Base-by-base conservation (phyloP, 495 filamentous ascomycete genomes). In the Daldinia loculata region DNA sequence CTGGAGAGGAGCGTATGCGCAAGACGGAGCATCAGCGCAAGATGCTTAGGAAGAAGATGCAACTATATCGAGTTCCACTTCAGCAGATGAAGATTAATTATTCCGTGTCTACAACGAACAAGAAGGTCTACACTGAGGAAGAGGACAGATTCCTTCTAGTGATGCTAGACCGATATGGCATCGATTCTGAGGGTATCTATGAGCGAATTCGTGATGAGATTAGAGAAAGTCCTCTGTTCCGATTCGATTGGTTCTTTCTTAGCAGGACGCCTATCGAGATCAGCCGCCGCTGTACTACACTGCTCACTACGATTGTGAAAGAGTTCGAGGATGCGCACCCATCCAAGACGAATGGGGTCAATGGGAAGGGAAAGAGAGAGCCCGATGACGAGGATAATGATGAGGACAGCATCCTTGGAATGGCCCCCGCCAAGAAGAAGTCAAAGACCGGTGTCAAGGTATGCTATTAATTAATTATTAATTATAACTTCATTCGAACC, bases 191-290 rank as follows among this genome's bases (percentile, higher is more conserved):
- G 74, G 87, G 88, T 30, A 86, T 97, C 58, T 93, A 92, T 71
- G 93, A 97, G 67, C 89, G 87, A 75, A 95, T 97, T 71, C 88
- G 94, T 15, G 92, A 95, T 63, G 93, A 95, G 74, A 97, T 99
- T 67, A 90, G 95, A 8, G 95, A 99, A 69, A 94, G 90, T 56
- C 94, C 96, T 8, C 81, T 98, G 17, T 99, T 99, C 85, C 88
- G 96, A 29, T 99, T 99, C 69, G 96, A 99, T 73, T 99, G 96
- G 96, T 99, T 98, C 82, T 97, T 98, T 84, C 85, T 99, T 29
- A 95, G 92, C 74, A 87, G 96, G 14, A 99, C 96, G 2, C 94
- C 96, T 2, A 87, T 93, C 26, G 96, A 99, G 80, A 91, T 99
- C 71, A 88, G 92, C 63, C 89, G 96, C 65, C 86, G 96, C 39